Evolutionary conservation across 2,329 filamentous ascomycete species (phyloP).

Genomic region (Westerdykella ornata): DNA sequence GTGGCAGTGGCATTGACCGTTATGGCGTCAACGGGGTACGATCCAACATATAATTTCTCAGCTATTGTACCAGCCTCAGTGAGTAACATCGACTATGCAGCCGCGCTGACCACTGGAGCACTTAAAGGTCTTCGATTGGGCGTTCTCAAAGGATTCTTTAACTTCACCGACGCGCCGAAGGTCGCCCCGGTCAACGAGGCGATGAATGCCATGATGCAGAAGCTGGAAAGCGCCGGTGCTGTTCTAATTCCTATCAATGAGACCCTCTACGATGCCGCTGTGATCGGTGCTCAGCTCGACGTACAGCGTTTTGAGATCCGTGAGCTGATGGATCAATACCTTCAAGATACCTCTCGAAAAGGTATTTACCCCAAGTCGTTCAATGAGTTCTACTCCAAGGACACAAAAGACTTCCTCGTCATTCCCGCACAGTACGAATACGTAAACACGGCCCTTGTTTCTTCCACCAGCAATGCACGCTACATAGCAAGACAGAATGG

Average conservation of each 20-base stretch:
- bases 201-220: constrained; percentile 45
- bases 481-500: constrained; percentile 45
- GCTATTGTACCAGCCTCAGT: constrained; percentile 41
- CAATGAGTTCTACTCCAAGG: constrained; percentile 44
- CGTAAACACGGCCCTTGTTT: constrained; percentile 46
- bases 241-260: constrained; percentile 47
- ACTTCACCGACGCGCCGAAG: constrained; percentile 47
- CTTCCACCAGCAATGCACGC: constrained; percentile 46
- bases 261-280: constrained; percentile 47
- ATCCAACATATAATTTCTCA: constrained; percentile 49
- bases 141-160: constrained; percentile 53
- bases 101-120: constrained; percentile 29
- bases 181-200: constrained; percentile 52
- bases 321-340: constrained; percentile 51
- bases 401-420: constrained; percentile 50
- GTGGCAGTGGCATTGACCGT: constrained; percentile 47
- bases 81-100: constrained; percentile 44
- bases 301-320: constrained; percentile 57
- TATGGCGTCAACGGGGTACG: constrained; percentile 48
- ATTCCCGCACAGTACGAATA: constrained; percentile 54
- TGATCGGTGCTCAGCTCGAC: constrained; percentile 47
- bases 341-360: constrained; percentile 41
- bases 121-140: constrained; percentile 44
- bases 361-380: constrained; percentile 44
- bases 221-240: constrained; percentile 45